A percentile compares a stretch with the other conserved stretches of the same genome.
Conservation (phyloP, 2,329 filamentous ascomycete genomes). For the Paraphaeosphaeria minitans region DNA sequence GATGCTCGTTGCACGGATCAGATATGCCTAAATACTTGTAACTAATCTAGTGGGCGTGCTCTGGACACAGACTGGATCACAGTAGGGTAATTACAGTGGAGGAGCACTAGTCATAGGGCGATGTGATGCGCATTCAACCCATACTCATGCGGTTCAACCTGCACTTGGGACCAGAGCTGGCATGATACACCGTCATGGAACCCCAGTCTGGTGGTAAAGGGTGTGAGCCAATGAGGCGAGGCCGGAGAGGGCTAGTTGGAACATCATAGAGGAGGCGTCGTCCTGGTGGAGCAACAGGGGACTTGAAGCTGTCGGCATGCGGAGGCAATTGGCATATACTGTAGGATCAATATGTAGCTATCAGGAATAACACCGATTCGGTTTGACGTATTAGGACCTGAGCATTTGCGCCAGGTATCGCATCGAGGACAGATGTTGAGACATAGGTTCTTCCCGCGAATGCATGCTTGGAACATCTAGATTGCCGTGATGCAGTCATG, state of each 20-base stretch:
- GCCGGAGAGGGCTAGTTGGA: too few relatives aligned
- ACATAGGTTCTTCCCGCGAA: neutral
- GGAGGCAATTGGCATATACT: neutral
- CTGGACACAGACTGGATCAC: neutral
- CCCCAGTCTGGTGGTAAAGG: too few relatives aligned
- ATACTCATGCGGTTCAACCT: too few relatives aligned
- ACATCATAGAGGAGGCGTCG: neutral
- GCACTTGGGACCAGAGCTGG: too few relatives aligned
- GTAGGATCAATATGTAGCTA: neutral
- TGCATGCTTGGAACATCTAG: neutral
- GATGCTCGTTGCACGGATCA: neutral
- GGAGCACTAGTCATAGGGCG: too few relatives aligned
- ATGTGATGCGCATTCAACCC: too few relatives aligned
- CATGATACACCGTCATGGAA: too few relatives aligned
- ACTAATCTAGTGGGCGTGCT: neutral
- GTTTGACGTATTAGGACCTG: neutral
- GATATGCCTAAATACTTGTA: neutral
- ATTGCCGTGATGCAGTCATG: neutral
- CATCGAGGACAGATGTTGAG: neutral
- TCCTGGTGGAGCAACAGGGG: neutral
- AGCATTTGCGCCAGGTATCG: neutral
- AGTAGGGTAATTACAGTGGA: neutral
- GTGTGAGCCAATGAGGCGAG: too few relatives aligned
- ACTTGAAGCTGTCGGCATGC: neutral
- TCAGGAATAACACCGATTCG: constrained; percentile 3